Percentiles rank a stretch among this genome's conserved stretches.
Evolutionary conservation across 768 basidiomycete species (phyloP).

Genomic region (Russula virescens): DNA sequence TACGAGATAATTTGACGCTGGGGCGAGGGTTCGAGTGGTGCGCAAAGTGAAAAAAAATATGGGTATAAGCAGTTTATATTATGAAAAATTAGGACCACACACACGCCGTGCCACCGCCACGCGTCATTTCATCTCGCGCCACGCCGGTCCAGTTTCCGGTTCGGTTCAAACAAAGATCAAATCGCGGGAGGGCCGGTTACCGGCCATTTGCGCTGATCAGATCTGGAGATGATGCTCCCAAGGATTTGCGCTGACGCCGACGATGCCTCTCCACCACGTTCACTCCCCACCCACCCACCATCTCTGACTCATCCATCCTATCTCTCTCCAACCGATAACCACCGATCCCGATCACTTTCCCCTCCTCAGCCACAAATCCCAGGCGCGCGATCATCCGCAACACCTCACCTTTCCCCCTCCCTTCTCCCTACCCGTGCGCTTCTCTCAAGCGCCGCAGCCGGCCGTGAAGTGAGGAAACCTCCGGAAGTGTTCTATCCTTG

Average conservation of each 20-base stretch:
- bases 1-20: conserved; percentile 12
- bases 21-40: background rate
- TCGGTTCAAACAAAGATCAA: background rate
- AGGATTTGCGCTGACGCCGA: conserved; percentile 24
- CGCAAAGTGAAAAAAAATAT: no score
- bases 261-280: conserved; percentile 17
- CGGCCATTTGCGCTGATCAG: conserved; percentile 16
- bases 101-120: no score
- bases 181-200: background rate
- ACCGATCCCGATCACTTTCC: background rate
- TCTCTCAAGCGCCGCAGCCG: conserved; percentile 2
- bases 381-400: conserved; percentile 1
- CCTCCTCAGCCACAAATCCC: conserved; percentile 5
- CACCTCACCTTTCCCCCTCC: no score
- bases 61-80: no score
- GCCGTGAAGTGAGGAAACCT: background rate
- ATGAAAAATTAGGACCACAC: no score
- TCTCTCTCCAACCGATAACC: background rate
- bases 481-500: conserved; percentile 7
- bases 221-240: conserved; percentile 23
- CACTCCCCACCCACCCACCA: background rate
- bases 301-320: no score
- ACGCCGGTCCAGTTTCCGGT: no score
- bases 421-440: background rate
- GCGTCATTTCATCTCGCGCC: no score